Conservation (phyloP, 2,329 filamentous ascomycete genomes). For the Beauveria australis region DNA sequence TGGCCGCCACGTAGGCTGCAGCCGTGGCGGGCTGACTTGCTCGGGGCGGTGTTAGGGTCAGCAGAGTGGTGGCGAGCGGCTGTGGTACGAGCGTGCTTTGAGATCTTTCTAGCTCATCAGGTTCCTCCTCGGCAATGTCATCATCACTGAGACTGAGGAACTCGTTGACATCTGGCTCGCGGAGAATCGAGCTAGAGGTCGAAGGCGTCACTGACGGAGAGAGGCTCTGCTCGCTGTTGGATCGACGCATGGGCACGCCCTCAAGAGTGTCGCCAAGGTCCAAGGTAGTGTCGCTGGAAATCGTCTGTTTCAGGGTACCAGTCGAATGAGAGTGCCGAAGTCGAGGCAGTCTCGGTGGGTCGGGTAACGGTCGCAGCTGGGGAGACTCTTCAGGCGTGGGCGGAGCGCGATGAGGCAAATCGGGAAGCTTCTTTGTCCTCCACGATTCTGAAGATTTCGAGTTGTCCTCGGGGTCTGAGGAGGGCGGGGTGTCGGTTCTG, state of each 20-base stretch:
- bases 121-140: conserved; percentile 43
- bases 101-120: conserved; percentile 15
- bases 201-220: conserved; percentile 21
- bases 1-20: conserved; percentile 46
- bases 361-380: conserved; percentile 23
- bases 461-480: conserved; percentile 27
- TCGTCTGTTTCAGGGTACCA: conserved; percentile 20
- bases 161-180: conserved; percentile 45
- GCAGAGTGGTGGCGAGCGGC: conserved; percentile 23
- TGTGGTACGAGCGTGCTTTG: conserved; percentile 18
- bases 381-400: conserved; percentile 28
- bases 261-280: conserved; percentile 21
- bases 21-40: conserved; percentile 35
- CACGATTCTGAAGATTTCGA: conserved; percentile 10
- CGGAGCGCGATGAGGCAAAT: conserved; percentile 17
- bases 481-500: conserved; percentile 26
- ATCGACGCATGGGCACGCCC: conserved; percentile 18
- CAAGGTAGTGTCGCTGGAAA: conserved; percentile 20
- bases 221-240: conserved; percentile 24
- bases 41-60: conserved; percentile 38
- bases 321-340: conserved; percentile 21
- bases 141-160: conserved; percentile 49
- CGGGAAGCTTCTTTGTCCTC: conserved; percentile 21
- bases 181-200: conserved; percentile 30
- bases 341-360: conserved; percentile 12